These are phyloP conservation scores for Lasiodiplodia citricola DNA, from an alignment of 2,329 filamentous ascomycete species.

Conservation along the genomic window DNA sequence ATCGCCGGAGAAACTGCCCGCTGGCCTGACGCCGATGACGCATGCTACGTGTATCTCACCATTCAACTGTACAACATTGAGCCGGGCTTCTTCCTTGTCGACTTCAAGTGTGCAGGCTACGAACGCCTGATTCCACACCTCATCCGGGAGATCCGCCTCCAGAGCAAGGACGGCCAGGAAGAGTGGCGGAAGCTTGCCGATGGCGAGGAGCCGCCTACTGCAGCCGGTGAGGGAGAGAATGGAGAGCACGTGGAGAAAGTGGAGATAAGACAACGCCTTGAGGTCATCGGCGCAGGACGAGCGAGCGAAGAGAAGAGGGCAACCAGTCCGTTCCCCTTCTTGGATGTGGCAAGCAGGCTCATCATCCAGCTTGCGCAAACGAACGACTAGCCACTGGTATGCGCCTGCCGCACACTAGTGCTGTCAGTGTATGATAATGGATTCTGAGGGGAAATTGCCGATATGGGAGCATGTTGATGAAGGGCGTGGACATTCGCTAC, in stretches of 20 bases:
- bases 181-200: constrained; percentile 37
- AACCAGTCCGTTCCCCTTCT: constrained; percentile 91
- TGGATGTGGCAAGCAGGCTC: constrained; percentile 89
- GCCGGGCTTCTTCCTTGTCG: constrained; percentile 84
- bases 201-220: constrained; percentile 39
- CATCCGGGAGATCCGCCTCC: constrained; percentile 44
- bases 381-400: constrained; percentile 16
- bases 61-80: constrained; percentile 97
- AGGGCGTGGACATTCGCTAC: neutral
- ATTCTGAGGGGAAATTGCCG: neutral
- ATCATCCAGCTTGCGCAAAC: constrained; percentile 86
- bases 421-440: constrained; percentile 6
- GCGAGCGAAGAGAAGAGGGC: constrained; percentile 86
- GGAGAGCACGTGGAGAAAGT: constrained; percentile 37
- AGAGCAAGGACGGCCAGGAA: constrained; percentile 29
- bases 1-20: constrained; percentile 41
- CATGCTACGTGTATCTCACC: constrained; percentile 91
- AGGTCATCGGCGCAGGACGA: constrained; percentile 54
- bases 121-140: constrained; percentile 73
- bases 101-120: constrained; percentile 98
- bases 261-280: constrained; percentile 44
- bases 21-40: constrained; percentile 60
- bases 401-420: neutral
- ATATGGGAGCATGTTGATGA: neutral
- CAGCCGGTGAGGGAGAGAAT: constrained; percentile 33